These are phyloP conservation scores for Crithidia expoeki DNA, from an alignment of 208 protist species.

Conservation along the genomic window DNA sequence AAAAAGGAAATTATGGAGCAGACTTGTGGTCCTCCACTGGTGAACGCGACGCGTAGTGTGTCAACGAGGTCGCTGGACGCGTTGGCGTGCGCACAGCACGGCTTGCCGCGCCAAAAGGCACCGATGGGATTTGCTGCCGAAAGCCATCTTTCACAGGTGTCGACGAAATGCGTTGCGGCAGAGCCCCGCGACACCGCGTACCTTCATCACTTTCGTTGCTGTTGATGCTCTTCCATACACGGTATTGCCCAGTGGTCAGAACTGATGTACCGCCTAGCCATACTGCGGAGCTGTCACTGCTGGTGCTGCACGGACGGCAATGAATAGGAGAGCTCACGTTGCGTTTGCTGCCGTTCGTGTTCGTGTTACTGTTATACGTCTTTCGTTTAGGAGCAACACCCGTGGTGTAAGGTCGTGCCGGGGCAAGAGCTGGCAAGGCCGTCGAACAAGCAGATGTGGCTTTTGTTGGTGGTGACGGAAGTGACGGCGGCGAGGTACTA, in stretches of 20 bases:
- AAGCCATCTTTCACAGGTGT: neutral
- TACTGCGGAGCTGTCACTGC: neutral
- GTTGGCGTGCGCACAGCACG: neutral
- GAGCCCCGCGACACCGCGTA: no score
- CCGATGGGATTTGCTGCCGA: neutral
- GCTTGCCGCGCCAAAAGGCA: neutral
- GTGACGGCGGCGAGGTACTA: neutral
- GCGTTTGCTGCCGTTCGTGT: no score
- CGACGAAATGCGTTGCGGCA: neutral
- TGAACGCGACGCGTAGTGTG: neutral
- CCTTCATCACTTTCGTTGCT: no score
- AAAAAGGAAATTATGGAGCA: neutral
- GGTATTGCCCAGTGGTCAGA: conserved; percentile 4
- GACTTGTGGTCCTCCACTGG: neutral
- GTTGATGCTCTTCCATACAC: neutral
- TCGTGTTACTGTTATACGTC: neutral
- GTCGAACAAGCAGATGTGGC: neutral
- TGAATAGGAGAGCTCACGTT: neutral
- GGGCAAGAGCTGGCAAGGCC: neutral
- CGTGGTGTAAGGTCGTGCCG: neutral
- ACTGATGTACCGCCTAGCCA: neutral
- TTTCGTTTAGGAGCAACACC: neutral
- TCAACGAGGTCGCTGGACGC: neutral
- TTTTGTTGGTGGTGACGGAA: neutral
- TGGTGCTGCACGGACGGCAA: neutral